Conservation (phyloP, 495 filamentous ascomycete genomes). For the Talaromyces wortmannii region DNA sequence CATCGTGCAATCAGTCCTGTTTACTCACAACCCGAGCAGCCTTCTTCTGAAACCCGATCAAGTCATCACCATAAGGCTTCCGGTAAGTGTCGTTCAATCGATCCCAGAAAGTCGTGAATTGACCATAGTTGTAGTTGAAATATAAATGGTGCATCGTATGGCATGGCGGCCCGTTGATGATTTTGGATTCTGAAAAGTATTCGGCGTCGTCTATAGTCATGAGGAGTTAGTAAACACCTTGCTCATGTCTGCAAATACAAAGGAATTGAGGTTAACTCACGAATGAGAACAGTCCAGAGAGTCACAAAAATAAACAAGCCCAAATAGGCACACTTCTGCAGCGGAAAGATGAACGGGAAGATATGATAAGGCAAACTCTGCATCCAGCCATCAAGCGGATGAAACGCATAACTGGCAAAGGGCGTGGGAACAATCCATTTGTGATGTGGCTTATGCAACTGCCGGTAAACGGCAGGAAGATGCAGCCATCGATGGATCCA, state of each 20-base stretch:
- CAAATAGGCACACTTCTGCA: slow-evolving; percentile 68
- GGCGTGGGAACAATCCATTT: slow-evolving; percentile 88
- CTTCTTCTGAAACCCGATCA: slow-evolving; percentile 40
- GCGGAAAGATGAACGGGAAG: slow-evolving; percentile 69
- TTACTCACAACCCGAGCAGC: slow-evolving; percentile 33
- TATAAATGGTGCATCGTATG: slow-evolving; percentile 76
- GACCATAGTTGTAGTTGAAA: slow-evolving; percentile 81
- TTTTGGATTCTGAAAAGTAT: slow-evolving; percentile 59
- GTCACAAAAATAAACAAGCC: slow-evolving; percentile 68
- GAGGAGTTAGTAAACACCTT: neutral
- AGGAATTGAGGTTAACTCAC: slow-evolving; percentile 12
- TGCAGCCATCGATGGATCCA: slow-evolving; percentile 70
- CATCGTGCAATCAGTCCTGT: no score
- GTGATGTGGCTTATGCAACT: slow-evolving; percentile 75
- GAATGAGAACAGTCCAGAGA: slow-evolving; percentile 77
- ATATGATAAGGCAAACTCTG: slow-evolving; percentile 71
- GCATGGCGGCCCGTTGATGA: slow-evolving; percentile 75
- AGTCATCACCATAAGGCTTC: slow-evolving; percentile 28
- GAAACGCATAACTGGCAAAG: slow-evolving; percentile 67
- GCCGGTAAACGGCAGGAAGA: slow-evolving; percentile 60
- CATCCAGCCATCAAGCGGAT: slow-evolving; percentile 66
- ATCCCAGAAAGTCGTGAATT: slow-evolving; percentile 77
- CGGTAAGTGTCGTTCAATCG: slow-evolving; percentile 64
- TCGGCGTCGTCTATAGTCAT: slow-evolving; percentile 54
- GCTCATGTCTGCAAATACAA: no score